Evolutionary conservation across 768 basidiomycete genomes (phyloP).

Genomic region (Mycena crocata): DNA sequence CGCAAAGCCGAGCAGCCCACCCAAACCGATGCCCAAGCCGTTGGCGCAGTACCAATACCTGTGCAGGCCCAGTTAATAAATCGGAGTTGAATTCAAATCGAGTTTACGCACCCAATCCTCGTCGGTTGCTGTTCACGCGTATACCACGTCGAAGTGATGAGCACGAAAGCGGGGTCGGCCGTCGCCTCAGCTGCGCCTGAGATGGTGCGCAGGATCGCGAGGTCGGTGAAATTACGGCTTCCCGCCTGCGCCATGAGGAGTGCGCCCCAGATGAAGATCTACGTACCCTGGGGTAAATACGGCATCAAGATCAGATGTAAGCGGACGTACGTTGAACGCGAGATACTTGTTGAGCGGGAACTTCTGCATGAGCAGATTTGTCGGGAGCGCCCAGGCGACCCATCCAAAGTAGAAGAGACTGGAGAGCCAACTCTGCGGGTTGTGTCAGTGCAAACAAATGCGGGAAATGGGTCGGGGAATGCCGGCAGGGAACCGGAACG

Average conservation of each 20-base stretch:
- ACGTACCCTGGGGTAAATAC: neutral
- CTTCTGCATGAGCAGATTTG: conserved; percentile 54
- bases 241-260: conserved; percentile 56
- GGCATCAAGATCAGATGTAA: conserved; percentile 7
- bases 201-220: conserved; percentile 51
- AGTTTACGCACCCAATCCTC: conserved; percentile 51
- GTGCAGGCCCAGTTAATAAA: too few species aligned
- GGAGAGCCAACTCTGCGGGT: conserved; percentile 38
- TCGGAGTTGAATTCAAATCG: conserved; percentile 32
- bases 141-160: conserved; percentile 53
- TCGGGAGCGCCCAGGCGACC: conserved; percentile 54
- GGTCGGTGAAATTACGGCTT: conserved; percentile 48
- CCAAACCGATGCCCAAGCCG: conserved; percentile 53
- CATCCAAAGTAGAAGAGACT: conserved; percentile 55
- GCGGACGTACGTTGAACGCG: conserved; percentile 46
- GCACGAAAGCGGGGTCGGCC: conserved; percentile 44
- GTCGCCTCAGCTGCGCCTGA: conserved; percentile 49
- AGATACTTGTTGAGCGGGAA: conserved; percentile 53
- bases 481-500: too few species aligned
- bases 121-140: conserved; percentile 53
- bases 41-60: conserved; percentile 47
- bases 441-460: neutral
- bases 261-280: conserved; percentile 46
- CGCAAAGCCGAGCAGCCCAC: conserved; percentile 50
- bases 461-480: neutral